These are phyloP conservation scores for Torulaspora pretoriensis DNA, from an alignment of 1,139 yeast genomes.

Conservation along the genomic window DNA sequence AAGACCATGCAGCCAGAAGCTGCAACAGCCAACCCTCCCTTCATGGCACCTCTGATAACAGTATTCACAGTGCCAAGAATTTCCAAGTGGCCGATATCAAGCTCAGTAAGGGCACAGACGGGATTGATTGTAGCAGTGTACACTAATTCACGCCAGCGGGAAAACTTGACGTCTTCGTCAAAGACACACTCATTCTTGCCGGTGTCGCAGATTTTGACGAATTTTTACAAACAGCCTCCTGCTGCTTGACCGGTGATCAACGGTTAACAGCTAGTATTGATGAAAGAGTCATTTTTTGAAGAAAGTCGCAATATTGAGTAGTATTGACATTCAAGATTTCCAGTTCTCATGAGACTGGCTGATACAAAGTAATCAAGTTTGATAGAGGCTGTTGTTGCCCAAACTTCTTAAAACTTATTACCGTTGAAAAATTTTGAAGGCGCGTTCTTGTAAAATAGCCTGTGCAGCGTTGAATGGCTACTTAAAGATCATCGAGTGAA, in stretches of 20 bases:
- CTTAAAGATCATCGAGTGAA: not conserved
- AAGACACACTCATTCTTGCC: conserved; percentile 37
- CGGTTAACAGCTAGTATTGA: too few species aligned
- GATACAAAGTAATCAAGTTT: too few species aligned
- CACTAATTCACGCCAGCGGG: conserved; percentile 52
- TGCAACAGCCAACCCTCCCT: conserved; percentile 48
- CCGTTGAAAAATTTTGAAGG: conserved; percentile 32
- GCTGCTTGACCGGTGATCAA: conserved; percentile 24
- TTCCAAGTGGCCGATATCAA: conserved; percentile 44
- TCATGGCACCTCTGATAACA: conserved; percentile 49
- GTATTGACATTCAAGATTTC: too few species aligned
- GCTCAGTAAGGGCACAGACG: conserved; percentile 43
- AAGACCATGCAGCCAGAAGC: conserved; percentile 49
- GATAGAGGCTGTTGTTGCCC: too few species aligned
- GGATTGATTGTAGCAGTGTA: conserved; percentile 55
- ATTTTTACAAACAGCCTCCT: conserved; percentile 39
- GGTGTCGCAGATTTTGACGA: conserved; percentile 42
- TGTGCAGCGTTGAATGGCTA: not conserved
- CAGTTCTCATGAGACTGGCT: too few species aligned
- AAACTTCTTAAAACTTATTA: too few species aligned
- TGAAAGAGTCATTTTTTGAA: too few species aligned
- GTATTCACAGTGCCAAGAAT: conserved; percentile 43
- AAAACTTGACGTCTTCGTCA: conserved; percentile 43
- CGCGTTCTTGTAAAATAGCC: not conserved
- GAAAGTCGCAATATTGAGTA: too few species aligned